A percentile compares a stretch with the other conserved stretches of the same genome.
These are phyloP conservation scores for Globisporangium okanoganense DNA, from an alignment of 352 stramenopile genomes.

Conservation along the genomic window DNA sequence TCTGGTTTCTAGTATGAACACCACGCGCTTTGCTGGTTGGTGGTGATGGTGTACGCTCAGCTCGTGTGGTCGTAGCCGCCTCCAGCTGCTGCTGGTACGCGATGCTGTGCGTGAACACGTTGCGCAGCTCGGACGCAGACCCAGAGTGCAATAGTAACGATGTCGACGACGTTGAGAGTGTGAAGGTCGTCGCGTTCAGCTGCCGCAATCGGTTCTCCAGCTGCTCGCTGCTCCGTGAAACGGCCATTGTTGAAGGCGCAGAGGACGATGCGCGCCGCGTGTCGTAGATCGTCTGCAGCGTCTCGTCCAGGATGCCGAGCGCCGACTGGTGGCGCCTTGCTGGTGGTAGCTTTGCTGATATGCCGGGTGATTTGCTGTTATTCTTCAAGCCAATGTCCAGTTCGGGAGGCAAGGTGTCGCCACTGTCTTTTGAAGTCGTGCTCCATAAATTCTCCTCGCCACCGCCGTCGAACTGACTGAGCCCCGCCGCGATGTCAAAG, in stretches of 20 bases:
- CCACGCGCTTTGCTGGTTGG: too few relatives aligned
- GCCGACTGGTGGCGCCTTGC: slow-evolving; percentile 14
- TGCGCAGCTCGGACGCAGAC: slow-evolving; percentile 6
- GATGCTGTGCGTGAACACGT: slow-evolving; percentile 8
- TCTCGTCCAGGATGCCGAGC: slow-evolving; percentile 48
- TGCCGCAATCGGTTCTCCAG: slow-evolving; percentile 10
- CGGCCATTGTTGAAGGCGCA: not conserved
- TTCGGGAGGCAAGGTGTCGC: not conserved
- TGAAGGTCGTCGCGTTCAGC: not conserved
- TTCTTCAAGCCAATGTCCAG: not conserved
- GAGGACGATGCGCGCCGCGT: not conserved
- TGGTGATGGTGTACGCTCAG: not conserved
- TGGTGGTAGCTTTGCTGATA: not conserved
- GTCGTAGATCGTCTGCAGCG: slow-evolving; percentile 45
- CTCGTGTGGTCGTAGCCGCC: not conserved
- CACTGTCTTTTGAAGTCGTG: not conserved
- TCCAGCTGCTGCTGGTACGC: slow-evolving; percentile 4
- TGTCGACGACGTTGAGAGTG: not conserved
- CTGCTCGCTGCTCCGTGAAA: slow-evolving; percentile 5
- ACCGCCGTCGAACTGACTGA: slow-evolving; percentile 38
- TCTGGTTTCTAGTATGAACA: too few relatives aligned
- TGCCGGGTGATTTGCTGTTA: not conserved
- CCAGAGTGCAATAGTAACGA: not conserved
- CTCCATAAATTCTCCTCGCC: not conserved
- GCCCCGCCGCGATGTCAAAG: slow-evolving; percentile 50